Conservation (phyloP, 441 rosid species). For the Jatropha podagrica region DNA sequence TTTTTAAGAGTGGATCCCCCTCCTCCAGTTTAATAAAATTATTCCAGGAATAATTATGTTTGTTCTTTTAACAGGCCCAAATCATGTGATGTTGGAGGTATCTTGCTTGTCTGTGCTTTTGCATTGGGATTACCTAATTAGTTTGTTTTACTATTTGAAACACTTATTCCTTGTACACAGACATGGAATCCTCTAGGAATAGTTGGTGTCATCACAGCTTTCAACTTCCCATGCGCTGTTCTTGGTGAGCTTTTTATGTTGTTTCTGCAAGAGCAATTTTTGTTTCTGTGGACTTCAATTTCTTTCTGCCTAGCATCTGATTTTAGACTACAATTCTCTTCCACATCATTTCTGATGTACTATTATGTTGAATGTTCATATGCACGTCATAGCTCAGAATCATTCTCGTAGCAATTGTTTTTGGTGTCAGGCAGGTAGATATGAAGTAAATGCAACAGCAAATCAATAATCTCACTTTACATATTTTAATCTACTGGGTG, state of each 20-base stretch:
- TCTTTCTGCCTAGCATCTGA: background rate
- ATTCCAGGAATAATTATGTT: constrained; percentile 18
- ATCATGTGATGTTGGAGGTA: constrained; percentile 97
- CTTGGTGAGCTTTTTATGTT: constrained; percentile 61
- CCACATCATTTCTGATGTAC: background rate
- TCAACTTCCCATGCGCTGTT: constrained; percentile 96
- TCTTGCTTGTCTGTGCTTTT: constrained; percentile 20
- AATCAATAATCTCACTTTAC: background rate
- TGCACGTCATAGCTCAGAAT: background rate
- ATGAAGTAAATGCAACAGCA: background rate
- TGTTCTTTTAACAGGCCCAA: constrained; percentile 66
- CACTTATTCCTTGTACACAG: constrained; percentile 40
- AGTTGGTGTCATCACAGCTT: constrained; percentile 96
- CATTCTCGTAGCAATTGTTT: background rate
- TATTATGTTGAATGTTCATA: background rate
- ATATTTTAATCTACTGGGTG: background rate
- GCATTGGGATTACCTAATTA: constrained; percentile 7
- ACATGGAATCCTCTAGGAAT: constrained; percentile 98
- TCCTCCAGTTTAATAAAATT: background rate
- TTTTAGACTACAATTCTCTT: background rate
- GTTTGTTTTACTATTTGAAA: constrained; percentile 11
- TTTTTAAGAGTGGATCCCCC: background rate
- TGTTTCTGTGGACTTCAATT: background rate
- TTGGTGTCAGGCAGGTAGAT: background rate
- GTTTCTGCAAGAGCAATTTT: constrained; percentile 7